Evolutionary conservation across 805 yeast genomes (phyloP).

Genomic region (Candida bentonensis): DNA sequence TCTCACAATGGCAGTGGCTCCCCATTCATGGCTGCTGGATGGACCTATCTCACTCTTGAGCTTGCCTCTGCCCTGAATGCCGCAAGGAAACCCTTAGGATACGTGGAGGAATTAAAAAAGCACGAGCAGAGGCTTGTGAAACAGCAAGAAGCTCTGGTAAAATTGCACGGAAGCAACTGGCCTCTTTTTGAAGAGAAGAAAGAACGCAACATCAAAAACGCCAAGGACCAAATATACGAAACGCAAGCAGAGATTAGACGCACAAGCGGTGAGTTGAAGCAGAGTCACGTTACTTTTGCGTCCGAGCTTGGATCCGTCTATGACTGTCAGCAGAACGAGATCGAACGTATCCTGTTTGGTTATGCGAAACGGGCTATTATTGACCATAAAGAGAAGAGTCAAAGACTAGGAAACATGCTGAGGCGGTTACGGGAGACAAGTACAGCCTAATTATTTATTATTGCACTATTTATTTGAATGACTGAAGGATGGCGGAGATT

Average conservation of each 20-base stretch:
- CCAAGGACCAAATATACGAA: conserved; percentile 13
- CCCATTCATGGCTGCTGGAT: background rate
- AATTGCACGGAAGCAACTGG: conserved; percentile 12
- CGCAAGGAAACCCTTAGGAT: conserved; percentile 14
- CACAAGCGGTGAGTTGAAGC: conserved; percentile 18
- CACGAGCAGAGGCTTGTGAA: conserved; percentile 11
- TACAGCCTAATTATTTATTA: too few species aligned
- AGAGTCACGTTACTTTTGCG: conserved; percentile 20
- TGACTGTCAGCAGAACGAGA: conserved; percentile 17
- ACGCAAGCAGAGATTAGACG: conserved; percentile 17
- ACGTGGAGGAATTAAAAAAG: conserved; percentile 12
- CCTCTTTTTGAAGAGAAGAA: conserved; percentile 20
- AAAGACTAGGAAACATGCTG: background rate
- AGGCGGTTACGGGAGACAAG: background rate
- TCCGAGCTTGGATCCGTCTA: conserved; percentile 23
- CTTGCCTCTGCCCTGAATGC: conserved; percentile 12
- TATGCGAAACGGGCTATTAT: conserved; percentile 7
- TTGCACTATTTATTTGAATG: too few species aligned
- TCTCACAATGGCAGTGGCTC: conserved; percentile 7
- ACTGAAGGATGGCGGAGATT: too few species aligned
- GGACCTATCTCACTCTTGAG: background rate
- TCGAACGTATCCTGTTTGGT: conserved; percentile 11
- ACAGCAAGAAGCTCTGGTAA: conserved; percentile 9
- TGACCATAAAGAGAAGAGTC: conserved; percentile 9
- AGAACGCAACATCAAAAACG: conserved; percentile 13